Base-by-base conservation (phyloP, 2,329 filamentous ascomycete species). In the Hymenoscyphus albidus region DNA sequence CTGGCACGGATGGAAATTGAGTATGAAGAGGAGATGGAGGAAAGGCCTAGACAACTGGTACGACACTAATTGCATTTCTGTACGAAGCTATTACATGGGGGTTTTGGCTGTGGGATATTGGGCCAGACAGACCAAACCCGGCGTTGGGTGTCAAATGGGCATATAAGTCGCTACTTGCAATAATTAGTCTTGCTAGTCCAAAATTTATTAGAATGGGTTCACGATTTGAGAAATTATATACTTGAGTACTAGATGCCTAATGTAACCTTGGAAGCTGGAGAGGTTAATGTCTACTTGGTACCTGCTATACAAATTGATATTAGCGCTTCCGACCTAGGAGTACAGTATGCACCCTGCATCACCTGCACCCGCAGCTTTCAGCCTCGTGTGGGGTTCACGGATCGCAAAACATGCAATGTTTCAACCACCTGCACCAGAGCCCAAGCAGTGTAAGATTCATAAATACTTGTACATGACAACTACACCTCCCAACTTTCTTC, bases 11-110 rank as follows among this genome's bases (percentile, higher is more conserved):
- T 87, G 77, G 84, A 92, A 79, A 92, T 92, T 77, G 90, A 94
- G 78, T 90, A 91, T 75, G 90, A 93, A 78, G 85, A 89, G 65
- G 89, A 92, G 77, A 81, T 82, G 62, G 85, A 72, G 63, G 66
- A 85, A 72, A 82, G 80, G 57, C 56, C 63, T 56, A 44, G 66
- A 40, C 61, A 68, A 35, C 32, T 69, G 61, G 64, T 63, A 44
- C 35, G 14, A 18, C 38, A 60, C 38, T 64, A 44, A 57, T 57
- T 67, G 63, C 51, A 62, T 60, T n/a, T n/a, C 48, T 61, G 18
- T 35, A 38, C n/a, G 61, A 55, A 35, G 62, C 55, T 58, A 64
- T 42, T 40, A 40, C n/a, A 59, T n/a, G 27, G 59, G 22, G 59
- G 42, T 39, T 56, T 48, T n/a, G 22, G 63, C 42, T 27, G 40